These are phyloP conservation scores for Stellera chamaejasme DNA, from an alignment of 345 rosid genomes.

Conservation along the genomic window DNA sequence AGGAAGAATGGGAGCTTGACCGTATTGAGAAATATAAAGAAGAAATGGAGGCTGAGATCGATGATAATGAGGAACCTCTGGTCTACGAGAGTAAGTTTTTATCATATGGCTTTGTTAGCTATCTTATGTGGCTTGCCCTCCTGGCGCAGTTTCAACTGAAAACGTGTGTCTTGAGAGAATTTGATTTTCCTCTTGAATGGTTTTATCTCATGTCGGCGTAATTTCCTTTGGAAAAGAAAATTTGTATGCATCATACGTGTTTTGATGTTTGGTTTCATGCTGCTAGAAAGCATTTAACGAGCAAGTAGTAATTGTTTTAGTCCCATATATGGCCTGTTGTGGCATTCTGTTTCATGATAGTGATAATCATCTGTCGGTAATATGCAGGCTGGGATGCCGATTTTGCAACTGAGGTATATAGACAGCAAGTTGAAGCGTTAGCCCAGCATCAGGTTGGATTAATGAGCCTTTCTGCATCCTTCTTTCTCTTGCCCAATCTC, in stretches of 20 bases:
- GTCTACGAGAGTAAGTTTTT: slow-evolving; percentile 84
- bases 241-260: not conserved
- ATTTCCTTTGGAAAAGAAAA: not conserved
- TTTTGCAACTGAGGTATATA: slow-evolving; percentile 98
- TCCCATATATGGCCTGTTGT: not conserved
- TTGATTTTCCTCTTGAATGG: too few species aligned
- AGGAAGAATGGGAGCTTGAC: slow-evolving; percentile 96
- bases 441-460: slow-evolving; percentile 85
- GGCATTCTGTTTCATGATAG: not conserved
- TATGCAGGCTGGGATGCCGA: slow-evolving; percentile 97
- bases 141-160: not conserved
- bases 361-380: slow-evolving; percentile 6
- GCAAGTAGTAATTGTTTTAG: not conserved
- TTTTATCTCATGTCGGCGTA: not conserved
- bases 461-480: not conserved
- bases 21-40: slow-evolving; percentile 92
- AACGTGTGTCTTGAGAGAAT: too few species aligned
- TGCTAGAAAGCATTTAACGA: not conserved
- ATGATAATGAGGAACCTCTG: slow-evolving; percentile 96
- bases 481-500: too few species aligned
- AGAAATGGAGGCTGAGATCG: slow-evolving; percentile 99
- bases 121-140: slow-evolving; percentile 2
- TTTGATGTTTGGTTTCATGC: not conserved
- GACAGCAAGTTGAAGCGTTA: slow-evolving; percentile 91
- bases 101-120: slow-evolving; percentile 8